Evolutionary conservation across 1,139 yeast species (phyloP).

Genomic region (Scheffersomyces titani): DNA sequence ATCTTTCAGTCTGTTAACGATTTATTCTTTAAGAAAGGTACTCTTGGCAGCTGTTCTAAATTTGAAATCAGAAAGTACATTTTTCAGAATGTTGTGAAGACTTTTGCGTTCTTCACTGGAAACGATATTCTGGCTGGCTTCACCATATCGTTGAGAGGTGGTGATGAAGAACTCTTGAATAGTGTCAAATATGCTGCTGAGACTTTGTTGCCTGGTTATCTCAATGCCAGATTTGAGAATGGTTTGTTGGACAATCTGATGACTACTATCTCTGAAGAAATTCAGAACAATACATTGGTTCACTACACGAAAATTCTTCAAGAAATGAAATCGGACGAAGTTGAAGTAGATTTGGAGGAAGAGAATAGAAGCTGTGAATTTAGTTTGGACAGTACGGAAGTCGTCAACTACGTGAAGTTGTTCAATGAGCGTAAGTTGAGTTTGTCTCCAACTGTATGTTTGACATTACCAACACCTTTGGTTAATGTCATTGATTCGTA

Average conservation of each 20-base stretch:
- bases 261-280: constrained; percentile 9
- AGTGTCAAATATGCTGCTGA: constrained; percentile 79
- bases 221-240: constrained; percentile 79
- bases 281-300: constrained; percentile 6
- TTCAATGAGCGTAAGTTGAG: constrained; percentile 58
- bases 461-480: constrained; percentile 66
- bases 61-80: constrained; percentile 73
- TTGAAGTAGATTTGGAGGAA: constrained; percentile 9
- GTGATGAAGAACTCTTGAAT: constrained; percentile 56
- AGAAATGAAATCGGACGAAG: constrained; percentile 10
- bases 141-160: constrained; percentile 82
- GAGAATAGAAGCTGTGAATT: constrained; percentile 13
- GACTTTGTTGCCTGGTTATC: constrained; percentile 73
- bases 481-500: constrained; percentile 58
- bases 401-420: constrained; percentile 49
- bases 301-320: constrained; percentile 7
- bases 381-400: constrained; percentile 33
- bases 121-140: constrained; percentile 76
- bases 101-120: constrained; percentile 78
- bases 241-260: constrained; percentile 73
- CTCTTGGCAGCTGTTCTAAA: constrained; percentile 68
- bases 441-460: constrained; percentile 73
- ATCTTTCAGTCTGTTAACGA: constrained; percentile 56
- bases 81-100: constrained; percentile 57
- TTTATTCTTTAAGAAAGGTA: constrained; percentile 50